Evolutionary conservation across 1,284 basidiomycete genomes (phyloP).

Genomic region (Ganoderma sinense): DNA sequence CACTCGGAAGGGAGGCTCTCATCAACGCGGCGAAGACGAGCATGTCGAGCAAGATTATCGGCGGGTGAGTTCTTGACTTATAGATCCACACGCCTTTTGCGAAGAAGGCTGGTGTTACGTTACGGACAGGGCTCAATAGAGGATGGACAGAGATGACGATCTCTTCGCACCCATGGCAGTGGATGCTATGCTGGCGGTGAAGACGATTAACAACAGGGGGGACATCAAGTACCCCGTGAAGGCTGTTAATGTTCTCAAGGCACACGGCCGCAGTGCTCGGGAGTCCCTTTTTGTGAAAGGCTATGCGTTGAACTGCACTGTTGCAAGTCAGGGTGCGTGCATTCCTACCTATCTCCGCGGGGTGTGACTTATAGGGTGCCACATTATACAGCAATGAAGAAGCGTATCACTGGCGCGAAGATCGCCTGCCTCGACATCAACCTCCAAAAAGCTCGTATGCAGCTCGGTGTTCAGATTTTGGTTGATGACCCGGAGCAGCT

Average conservation of each 20-base stretch:
- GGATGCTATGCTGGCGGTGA: slow-evolving; percentile 98
- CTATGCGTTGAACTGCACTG: slow-evolving; percentile 98
- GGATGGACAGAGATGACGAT: slow-evolving; percentile 81
- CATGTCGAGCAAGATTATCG: slow-evolving; percentile 99
- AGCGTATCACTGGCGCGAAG: slow-evolving; percentile 91
- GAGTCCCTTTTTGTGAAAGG: slow-evolving; percentile 97
- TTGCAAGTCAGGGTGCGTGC: slow-evolving; percentile 91
- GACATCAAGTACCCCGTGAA: slow-evolving; percentile 99
- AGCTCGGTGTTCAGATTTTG: slow-evolving; percentile 96
- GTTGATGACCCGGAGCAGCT: slow-evolving; percentile 98
- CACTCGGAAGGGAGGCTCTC: slow-evolving; percentile 90
- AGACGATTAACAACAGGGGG: slow-evolving; percentile 92
- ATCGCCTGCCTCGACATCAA: slow-evolving; percentile 99
- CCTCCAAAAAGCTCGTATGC: slow-evolving; percentile 97
- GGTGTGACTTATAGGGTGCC: not conserved
- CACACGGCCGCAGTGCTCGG: slow-evolving; percentile 95
- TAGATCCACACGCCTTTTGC: not conserved
- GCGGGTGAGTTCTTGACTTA: slow-evolving; percentile 70
- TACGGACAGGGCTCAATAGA: not conserved
- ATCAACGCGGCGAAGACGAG: slow-evolving; percentile 98
- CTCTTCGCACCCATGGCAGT: slow-evolving; percentile 99
- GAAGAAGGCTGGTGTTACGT: too few species aligned
- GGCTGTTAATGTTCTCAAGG: slow-evolving; percentile 99
- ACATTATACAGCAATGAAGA: slow-evolving; percentile 89
- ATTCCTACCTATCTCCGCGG: slow-evolving; percentile 6